Evolutionary conservation across 352 stramenopile species (phyloP).

Genomic region (Globisporangium sylvaticum): DNA sequence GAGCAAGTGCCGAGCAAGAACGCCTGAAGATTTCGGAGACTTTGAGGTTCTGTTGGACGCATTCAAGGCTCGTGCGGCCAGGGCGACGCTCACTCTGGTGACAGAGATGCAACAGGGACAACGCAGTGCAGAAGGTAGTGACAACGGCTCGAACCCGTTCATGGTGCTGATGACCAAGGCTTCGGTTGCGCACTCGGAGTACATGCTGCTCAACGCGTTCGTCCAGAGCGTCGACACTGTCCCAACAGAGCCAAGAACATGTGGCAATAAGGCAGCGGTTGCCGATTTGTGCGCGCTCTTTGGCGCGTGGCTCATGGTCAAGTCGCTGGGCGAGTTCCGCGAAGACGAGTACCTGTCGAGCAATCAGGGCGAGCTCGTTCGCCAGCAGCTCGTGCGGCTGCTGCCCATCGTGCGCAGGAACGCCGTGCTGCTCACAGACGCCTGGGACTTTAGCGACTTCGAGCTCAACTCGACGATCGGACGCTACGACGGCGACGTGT

Average conservation of each 20-base stretch:
- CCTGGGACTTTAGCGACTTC: slow-evolving; percentile 69
- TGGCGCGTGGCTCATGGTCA: slow-evolving; percentile 10
- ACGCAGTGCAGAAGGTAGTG: background rate
- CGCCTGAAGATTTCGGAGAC: slow-evolving; percentile 20
- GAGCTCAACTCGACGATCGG: slow-evolving; percentile 74
- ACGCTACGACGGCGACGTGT: slow-evolving; percentile 62
- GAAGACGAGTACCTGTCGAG: slow-evolving; percentile 55
- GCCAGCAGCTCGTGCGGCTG: slow-evolving; percentile 40
- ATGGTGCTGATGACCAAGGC: slow-evolving; percentile 44
- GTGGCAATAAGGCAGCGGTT: slow-evolving; percentile 36
- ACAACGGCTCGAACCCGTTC: slow-evolving; percentile 23
- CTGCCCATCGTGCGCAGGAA: slow-evolving; percentile 40
- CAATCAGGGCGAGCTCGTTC: slow-evolving; percentile 48
- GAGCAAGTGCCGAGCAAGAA: slow-evolving; percentile 17
- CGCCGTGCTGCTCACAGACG: slow-evolving; percentile 65
- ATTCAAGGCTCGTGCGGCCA: slow-evolving; percentile 26
- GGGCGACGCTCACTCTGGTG: slow-evolving; percentile 13
- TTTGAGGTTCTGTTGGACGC: slow-evolving; percentile 22
- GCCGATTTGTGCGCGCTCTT: slow-evolving; percentile 73
- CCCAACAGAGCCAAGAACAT: slow-evolving; percentile 10
- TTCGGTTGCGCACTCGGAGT: slow-evolving; percentile 30
- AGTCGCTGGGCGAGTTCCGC: slow-evolving; percentile 57
- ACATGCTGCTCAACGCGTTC: slow-evolving; percentile 28
- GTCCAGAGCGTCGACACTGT: slow-evolving; percentile 18
- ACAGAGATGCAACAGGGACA: slow-evolving; percentile 8